These are phyloP conservation scores for Populus ilicifolia DNA, from an alignment of 345 rosid genomes.

Conservation along the genomic window DNA sequence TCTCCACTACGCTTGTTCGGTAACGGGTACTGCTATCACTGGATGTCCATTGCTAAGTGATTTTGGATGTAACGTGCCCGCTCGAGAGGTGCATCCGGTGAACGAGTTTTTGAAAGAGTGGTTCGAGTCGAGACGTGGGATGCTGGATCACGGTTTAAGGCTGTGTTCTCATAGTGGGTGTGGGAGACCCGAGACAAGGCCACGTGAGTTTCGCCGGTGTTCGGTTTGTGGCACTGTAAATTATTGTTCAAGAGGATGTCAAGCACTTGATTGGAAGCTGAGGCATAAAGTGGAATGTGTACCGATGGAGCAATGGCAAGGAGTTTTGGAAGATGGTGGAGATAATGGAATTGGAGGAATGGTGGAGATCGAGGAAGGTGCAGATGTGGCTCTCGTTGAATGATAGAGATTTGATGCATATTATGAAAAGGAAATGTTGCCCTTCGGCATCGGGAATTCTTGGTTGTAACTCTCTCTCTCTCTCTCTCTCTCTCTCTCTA, in stretches of 20 bases:
- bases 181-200: slow-evolving; percentile 76
- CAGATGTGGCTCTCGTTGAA: neutral
- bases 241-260: slow-evolving; percentile 90
- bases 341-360: slow-evolving; percentile 23
- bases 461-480: neutral
- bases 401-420: neutral
- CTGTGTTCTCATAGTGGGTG: slow-evolving; percentile 54
- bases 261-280: slow-evolving; percentile 85
- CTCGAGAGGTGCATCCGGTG: slow-evolving; percentile 48
- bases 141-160: slow-evolving; percentile 22
- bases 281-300: slow-evolving; percentile 69
- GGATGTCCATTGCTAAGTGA: slow-evolving; percentile 34
- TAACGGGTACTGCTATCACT: neutral
- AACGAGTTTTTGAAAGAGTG: slow-evolving; percentile 53
- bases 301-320: slow-evolving; percentile 48
- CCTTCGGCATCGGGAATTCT: neutral
- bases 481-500: too few relatives aligned
- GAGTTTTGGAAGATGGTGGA: slow-evolving; percentile 24
- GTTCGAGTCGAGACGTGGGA: slow-evolving; percentile 38
- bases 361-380: slow-evolving; percentile 28
- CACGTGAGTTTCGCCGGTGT: slow-evolving; percentile 78
- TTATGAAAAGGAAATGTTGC: neutral
- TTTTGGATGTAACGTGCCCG: slow-evolving; percentile 37
- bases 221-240: slow-evolving; percentile 79
- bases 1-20: neutral